Percentiles rank a stretch among this genome's conserved stretches.
These are phyloP conservation scores for Claviceps cyperi DNA, from an alignment of 2,329 filamentous ascomycete genomes.

Conservation along the genomic window DNA sequence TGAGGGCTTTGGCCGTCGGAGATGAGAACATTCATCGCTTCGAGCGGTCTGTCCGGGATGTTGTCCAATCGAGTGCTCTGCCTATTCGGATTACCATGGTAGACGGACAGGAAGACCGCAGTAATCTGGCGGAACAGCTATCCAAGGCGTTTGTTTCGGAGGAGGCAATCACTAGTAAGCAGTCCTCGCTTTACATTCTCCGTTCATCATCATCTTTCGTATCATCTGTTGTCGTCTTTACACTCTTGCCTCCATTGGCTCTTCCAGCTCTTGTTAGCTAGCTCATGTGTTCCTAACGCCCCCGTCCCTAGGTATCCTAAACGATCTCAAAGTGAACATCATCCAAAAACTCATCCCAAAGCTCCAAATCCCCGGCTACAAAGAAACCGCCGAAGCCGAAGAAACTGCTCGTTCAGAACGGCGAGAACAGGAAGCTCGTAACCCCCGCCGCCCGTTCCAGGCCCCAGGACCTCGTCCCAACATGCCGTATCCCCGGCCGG, in stretches of 20 bases:
- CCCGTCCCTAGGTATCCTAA: constrained; percentile 41
- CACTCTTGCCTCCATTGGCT: no score
- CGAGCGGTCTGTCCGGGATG: constrained; percentile 58
- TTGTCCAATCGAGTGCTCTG: constrained; percentile 45
- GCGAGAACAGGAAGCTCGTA: constrained; percentile 25
- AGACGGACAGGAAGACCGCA: constrained; percentile 31
- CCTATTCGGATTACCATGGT: constrained; percentile 41
- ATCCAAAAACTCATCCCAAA: constrained; percentile 73
- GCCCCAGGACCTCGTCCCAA: constrained; percentile 39
- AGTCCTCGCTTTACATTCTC: no score
- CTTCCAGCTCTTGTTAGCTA: no score
- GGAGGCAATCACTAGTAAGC: constrained; percentile 40
- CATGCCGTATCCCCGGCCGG: constrained; percentile 50
- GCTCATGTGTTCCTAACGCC: neutral
- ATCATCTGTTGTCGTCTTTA: no score
- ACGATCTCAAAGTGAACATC: constrained; percentile 60
- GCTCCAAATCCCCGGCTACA: constrained; percentile 64
- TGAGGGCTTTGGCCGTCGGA: constrained; percentile 64
- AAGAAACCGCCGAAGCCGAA: constrained; percentile 38
- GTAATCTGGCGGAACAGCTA: constrained; percentile 32
- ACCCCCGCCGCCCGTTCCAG: constrained; percentile 20
- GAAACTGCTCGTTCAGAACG: constrained; percentile 26
- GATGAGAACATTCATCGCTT: constrained; percentile 70
- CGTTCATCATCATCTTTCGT: no score
- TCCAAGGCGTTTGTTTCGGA: constrained; percentile 59